These are phyloP conservation scores for Metschnikowia cubensis DNA, from an alignment of 805 yeast species.

Conservation along the genomic window DNA sequence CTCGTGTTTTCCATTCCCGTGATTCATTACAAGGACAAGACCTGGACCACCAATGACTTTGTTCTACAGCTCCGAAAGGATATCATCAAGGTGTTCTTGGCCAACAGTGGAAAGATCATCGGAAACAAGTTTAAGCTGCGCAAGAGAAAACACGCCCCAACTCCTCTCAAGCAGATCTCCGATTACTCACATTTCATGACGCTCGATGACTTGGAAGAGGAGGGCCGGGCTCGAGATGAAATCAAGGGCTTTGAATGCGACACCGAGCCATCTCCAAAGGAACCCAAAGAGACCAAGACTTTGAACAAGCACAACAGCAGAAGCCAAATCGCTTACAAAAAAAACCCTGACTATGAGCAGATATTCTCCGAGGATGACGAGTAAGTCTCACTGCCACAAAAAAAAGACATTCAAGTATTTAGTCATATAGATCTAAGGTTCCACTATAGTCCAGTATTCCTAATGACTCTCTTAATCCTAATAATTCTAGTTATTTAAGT, in stretches of 20 bases:
- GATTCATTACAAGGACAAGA: conserved; percentile 47
- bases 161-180: conserved; percentile 39
- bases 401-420: too few species aligned
- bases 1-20: conserved; percentile 63
- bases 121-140: conserved; percentile 62
- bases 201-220: conserved; percentile 35
- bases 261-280: background rate
- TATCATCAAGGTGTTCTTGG: conserved; percentile 51
- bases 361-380: background rate
- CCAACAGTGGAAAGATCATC: conserved; percentile 71
- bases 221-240: conserved; percentile 16
- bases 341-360: background rate
- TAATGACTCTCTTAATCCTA: too few species aligned
- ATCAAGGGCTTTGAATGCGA: conserved; percentile 6
- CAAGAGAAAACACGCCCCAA: conserved; percentile 24
- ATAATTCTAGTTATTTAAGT: too few species aligned
- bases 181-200: conserved; percentile 37
- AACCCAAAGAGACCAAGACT: background rate
- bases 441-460: too few species aligned
- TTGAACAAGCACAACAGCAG: background rate
- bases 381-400: background rate
- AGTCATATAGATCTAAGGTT: too few species aligned
- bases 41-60: conserved; percentile 72
- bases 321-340: background rate
- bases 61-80: conserved; percentile 58